Evolutionary conservation across 208 protist species (phyloP).

Genomic region (Leishmania martiniquensis): DNA sequence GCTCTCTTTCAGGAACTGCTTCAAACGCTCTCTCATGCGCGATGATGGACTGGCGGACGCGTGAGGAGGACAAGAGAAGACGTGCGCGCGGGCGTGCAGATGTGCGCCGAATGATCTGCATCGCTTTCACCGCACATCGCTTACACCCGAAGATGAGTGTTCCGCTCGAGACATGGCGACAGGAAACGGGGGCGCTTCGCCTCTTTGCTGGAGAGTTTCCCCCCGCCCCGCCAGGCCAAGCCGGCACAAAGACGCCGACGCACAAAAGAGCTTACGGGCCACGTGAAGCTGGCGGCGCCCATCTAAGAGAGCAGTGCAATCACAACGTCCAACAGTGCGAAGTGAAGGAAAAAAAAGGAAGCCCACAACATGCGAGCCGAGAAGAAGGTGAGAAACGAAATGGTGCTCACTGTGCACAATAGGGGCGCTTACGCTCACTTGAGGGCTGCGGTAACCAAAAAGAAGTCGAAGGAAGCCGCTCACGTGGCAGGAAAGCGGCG

Average conservation of each 20-base stretch:
- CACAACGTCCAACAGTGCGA: not conserved
- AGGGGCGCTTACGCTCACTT: no score
- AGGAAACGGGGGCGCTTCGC: not conserved
- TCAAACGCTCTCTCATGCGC: not conserved
- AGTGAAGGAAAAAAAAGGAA: not conserved
- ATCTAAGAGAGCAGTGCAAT: not conserved
- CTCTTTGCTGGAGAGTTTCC: not conserved
- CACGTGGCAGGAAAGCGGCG: no score
- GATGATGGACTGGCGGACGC: not conserved
- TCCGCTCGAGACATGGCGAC: not conserved
- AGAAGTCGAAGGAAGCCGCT: no score
- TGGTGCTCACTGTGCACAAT: no score
- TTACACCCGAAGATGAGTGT: not conserved
- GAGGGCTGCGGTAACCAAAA: no score
- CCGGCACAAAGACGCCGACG: not conserved
- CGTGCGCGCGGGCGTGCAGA: not conserved
- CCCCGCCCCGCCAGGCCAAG: not conserved
- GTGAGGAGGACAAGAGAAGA: not conserved
- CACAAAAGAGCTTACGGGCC: not conserved
- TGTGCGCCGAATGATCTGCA: not conserved
- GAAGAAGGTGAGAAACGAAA: no score
- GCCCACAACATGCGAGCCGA: no score
- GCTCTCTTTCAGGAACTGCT: not conserved
- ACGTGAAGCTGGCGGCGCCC: no score
- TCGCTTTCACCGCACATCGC: not conserved